phyloP scores from a whole-genome alignment of 176 grass and related monocot species.

The Otatea glauca region DNA sequence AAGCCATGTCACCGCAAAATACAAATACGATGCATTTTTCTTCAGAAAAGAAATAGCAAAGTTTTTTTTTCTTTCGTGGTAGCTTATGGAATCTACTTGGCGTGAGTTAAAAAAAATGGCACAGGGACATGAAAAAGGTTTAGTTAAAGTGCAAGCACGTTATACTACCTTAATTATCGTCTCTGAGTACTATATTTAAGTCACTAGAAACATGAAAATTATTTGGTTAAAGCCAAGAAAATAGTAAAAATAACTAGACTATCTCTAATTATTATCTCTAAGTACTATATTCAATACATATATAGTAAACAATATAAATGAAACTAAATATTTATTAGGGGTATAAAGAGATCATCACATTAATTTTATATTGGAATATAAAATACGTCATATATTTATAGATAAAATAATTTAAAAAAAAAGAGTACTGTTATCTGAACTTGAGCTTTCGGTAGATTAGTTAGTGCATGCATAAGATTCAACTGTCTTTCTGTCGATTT shows the following conservation, averaged over 20 bases:
- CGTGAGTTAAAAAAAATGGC: neutral
- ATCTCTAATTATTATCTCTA: too few relatives aligned
- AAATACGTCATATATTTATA: too few relatives aligned
- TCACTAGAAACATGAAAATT: too few relatives aligned
- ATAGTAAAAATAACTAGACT: too few relatives aligned
- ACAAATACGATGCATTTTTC: neutral
- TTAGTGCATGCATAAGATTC: neutral
- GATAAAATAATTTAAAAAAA: too few relatives aligned
- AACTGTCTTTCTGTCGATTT: neutral
- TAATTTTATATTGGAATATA: too few relatives aligned
- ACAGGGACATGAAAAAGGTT: neutral
- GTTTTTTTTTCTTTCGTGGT: neutral
- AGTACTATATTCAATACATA: too few relatives aligned
- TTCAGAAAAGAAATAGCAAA: neutral
- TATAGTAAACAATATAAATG: too few relatives aligned
- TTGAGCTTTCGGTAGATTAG: slow-evolving; percentile 32
- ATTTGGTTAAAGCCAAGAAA: too few relatives aligned
- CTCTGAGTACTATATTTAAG: too few relatives aligned
- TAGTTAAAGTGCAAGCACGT: neutral
- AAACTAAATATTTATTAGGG: too few relatives aligned
- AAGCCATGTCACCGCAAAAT: neutral
- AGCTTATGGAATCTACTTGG: neutral
- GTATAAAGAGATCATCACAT: too few relatives aligned
- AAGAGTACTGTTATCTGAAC: neutral
- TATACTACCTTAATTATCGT: neutral